phyloP scores from a whole-genome alignment of 495 filamentous ascomycete species.

The Neurospora sp. region DNA sequence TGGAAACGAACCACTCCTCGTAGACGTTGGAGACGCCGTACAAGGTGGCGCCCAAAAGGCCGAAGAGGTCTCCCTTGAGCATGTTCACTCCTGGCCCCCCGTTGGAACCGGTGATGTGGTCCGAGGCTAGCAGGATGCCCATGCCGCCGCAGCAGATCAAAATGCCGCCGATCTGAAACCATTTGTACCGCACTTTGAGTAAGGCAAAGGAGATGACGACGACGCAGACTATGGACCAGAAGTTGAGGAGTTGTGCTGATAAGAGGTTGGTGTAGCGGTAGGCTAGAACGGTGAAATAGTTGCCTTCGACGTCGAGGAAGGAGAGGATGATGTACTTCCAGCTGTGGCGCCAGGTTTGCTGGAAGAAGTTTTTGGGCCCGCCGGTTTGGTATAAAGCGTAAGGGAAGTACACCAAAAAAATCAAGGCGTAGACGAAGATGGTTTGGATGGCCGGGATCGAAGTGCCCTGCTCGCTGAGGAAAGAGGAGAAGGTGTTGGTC shows the following conservation, averaged over 20 bases:
- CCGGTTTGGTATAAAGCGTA: slow-evolving; percentile 62
- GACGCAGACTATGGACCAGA: slow-evolving; percentile 95
- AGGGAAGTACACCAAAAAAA: slow-evolving; percentile 71
- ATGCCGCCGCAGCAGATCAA: slow-evolving; percentile 86
- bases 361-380: slow-evolving; percentile 50
- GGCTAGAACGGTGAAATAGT: slow-evolving; percentile 93
- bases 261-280: slow-evolving; percentile 88
- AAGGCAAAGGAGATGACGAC: slow-evolving; percentile 74
- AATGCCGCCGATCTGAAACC: slow-evolving; percentile 75
- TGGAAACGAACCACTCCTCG: slow-evolving; percentile 88
- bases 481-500: slow-evolving; percentile 76
- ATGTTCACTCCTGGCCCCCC: slow-evolving; percentile 53
- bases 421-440: slow-evolving; percentile 84
- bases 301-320: slow-evolving; percentile 91
- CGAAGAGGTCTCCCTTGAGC: slow-evolving; percentile 88
- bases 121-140: slow-evolving; percentile 76
- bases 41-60: slow-evolving; percentile 74
- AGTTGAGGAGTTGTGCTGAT: slow-evolving; percentile 91
- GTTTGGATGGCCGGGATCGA: slow-evolving; percentile 96
- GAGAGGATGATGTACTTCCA: slow-evolving; percentile 93
- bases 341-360: slow-evolving; percentile 54
- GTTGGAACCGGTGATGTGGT: slow-evolving; percentile 68
- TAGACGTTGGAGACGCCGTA: slow-evolving; percentile 86
- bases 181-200: slow-evolving; percentile 79
- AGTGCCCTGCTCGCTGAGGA: slow-evolving; percentile 57